phyloP scores from a whole-genome alignment of 768 basidiomycete species.

The Tulasnella sp. region DNA sequence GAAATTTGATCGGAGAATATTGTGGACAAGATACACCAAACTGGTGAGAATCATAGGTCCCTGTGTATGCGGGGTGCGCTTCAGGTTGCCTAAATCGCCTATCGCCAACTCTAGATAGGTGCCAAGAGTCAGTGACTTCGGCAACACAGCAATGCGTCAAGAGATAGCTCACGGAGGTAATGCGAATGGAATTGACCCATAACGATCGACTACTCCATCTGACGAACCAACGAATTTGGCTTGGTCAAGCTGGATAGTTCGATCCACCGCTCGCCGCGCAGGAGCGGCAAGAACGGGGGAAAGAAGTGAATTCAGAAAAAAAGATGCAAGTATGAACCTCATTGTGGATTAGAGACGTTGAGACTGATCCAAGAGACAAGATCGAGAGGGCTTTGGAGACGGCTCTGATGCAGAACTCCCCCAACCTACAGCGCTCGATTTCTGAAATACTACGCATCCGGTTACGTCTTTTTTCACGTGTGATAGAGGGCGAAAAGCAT shows the following conservation, averaged over 20 bases:
- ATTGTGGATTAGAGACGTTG: not conserved
- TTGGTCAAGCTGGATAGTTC: conserved; percentile 45
- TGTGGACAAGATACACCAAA: conserved; percentile 51
- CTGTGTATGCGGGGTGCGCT: conserved; percentile 40
- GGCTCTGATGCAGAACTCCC: not conserved
- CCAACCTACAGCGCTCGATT: not conserved
- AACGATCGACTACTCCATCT: conserved; percentile 41
- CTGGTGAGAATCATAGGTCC: conserved; percentile 40
- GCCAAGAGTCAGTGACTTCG: conserved; percentile 39
- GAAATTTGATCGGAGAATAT: conserved; percentile 41
- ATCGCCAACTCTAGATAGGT: conserved; percentile 39
- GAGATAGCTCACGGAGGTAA: conserved; percentile 48
- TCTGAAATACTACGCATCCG: not conserved
- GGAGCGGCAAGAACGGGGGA: not conserved
- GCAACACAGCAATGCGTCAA: not conserved
- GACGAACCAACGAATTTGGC: conserved; percentile 47
- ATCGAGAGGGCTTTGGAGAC: not conserved
- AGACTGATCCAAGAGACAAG: not conserved
- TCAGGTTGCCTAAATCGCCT: conserved; percentile 48
- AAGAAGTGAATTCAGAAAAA: not conserved
- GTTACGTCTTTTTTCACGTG: not conserved
- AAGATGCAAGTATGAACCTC: not conserved
- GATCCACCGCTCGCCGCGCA: conserved; percentile 27
- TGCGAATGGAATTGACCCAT: conserved; percentile 56
- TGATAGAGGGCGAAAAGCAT: not conserved